Evolutionary conservation across 2,329 filamentous ascomycete species (phyloP).

Genomic region (Neospermospora avenae): DNA sequence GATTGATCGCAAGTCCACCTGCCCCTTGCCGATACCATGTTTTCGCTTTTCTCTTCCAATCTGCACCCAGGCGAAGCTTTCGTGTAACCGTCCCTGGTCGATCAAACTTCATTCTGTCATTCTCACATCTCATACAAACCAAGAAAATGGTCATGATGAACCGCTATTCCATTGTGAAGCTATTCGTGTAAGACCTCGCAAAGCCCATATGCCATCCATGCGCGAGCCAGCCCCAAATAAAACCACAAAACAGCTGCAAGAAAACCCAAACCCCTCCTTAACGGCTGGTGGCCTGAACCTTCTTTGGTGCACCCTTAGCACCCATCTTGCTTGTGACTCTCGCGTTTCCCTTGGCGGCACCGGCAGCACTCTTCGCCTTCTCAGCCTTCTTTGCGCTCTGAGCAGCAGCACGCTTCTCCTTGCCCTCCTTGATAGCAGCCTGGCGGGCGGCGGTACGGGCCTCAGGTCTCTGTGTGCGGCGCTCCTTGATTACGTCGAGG

Average conservation of each 20-base stretch:
- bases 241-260: conserved; percentile 29
- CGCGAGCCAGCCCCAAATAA: conserved; percentile 29
- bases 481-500: conserved; percentile 99
- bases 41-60: neutral
- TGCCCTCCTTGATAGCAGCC: conserved; percentile 92
- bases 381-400: conserved; percentile 96
- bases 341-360: conserved; percentile 69
- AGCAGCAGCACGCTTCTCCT: conserved; percentile 93
- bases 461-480: conserved; percentile 90
- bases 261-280: conserved; percentile 47
- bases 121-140: neutral
- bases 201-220: conserved; percentile 34
- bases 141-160: conserved; percentile 8
- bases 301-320: conserved; percentile 82
- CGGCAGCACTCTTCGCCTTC: conserved; percentile 90
- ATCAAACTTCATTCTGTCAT: neutral
- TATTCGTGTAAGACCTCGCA: conserved; percentile 33
- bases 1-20: too few relatives aligned
- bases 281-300: conserved; percentile 83
- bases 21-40: neutral
- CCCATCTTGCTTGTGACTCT: conserved; percentile 96
- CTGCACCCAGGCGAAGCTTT: neutral
- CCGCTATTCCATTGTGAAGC: conserved; percentile 34
- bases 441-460: conserved; percentile 87
- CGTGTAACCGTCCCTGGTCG: neutral